Conservation (phyloP, 345 rosid genomes). For the Aquilaria yunnanensis region DNA sequence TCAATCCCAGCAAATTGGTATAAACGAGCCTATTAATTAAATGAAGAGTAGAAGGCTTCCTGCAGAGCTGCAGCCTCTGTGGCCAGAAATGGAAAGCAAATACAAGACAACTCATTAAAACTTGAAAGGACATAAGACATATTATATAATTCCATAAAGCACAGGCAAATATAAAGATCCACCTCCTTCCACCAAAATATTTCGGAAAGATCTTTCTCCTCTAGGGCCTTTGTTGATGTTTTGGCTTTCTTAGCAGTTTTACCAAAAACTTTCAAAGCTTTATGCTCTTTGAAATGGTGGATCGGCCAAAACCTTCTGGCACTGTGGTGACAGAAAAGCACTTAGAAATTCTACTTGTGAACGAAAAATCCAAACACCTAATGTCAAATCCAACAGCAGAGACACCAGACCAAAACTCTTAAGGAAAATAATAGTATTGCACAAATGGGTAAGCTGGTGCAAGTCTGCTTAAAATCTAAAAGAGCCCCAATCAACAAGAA, state of each 20-base stretch:
- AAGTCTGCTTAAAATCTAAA: background rate
- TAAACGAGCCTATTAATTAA: conserved; percentile 59
- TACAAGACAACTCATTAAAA: background rate
- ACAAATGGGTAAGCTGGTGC: background rate
- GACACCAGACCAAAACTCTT: background rate
- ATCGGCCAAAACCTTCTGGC: conserved; percentile 29
- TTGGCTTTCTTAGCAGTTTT: conserved; percentile 48
- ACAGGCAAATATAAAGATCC: background rate
- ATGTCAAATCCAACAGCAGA: background rate
- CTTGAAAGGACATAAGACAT: background rate
- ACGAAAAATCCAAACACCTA: conserved; percentile 2
- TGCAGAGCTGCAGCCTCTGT: conserved; percentile 76
- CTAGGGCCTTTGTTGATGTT: conserved; percentile 30
- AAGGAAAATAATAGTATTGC: background rate
- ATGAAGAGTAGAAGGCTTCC: conserved; percentile 76
- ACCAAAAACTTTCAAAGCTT: conserved; percentile 30
- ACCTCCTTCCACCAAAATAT: conserved; percentile 95
- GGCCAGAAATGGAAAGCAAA: conserved; percentile 5
- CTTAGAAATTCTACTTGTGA: background rate
- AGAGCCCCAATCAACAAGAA: background rate
- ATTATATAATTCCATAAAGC: background rate
- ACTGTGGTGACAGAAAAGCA: conserved; percentile 19
- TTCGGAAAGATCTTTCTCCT: conserved; percentile 67
- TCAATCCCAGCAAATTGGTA: conserved; percentile 77
- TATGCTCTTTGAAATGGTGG: conserved; percentile 45